Evolutionary conservation across 495 filamentous ascomycete genomes (phyloP), one percentile per base, ranked within the genome.

Genomic region (Penicillium atrosanguineum): DNA sequence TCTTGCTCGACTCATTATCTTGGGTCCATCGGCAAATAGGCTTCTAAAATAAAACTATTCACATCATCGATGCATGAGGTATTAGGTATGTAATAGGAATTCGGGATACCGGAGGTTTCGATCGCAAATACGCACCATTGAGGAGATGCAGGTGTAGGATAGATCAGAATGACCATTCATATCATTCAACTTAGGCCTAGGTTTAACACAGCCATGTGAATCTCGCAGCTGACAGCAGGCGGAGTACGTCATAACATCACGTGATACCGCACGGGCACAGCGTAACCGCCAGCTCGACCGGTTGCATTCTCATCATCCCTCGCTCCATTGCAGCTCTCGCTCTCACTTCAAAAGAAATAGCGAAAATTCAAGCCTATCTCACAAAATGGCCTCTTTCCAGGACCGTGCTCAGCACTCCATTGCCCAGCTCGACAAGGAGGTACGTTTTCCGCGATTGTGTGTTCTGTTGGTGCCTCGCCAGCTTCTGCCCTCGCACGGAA

Each of bases 371-470:
- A 51, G 39, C 21, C 52, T 46, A 53, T 25, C 42, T 26, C 7
- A 40, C 57, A 76, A 63, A 70, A 83, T 83, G 81, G 70, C 73
- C 56, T 90, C 90, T 70, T 88, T 90, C 73, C 93, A 97, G 78
- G 93, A 96, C 63, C 89, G 88, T 73, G 86, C 89, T 59, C 90
- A 96, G 78, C 83, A 91, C 67, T 83, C 88, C 59, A 83, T 97
- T 63, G 82, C 86, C 55, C 88, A 91, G 82, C 87, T 97, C 76
- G 93, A 97, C 79, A 95, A 95, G 79, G 92, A 97, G 90, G 92
- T 96, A 73, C 63, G 89, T 81, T 52, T 46, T 55, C 56, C 62
- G 54, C 56, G 52, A 46, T 65, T 69, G 63, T 68, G 65, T 60
- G 56, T 54, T 64, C 60, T 43, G 50, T 41, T 56, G 55, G 61